These are phyloP conservation scores for Saccharomycopsis crataegensis DNA, from an alignment of 1,139 yeast genomes.

Conservation along the genomic window DNA sequence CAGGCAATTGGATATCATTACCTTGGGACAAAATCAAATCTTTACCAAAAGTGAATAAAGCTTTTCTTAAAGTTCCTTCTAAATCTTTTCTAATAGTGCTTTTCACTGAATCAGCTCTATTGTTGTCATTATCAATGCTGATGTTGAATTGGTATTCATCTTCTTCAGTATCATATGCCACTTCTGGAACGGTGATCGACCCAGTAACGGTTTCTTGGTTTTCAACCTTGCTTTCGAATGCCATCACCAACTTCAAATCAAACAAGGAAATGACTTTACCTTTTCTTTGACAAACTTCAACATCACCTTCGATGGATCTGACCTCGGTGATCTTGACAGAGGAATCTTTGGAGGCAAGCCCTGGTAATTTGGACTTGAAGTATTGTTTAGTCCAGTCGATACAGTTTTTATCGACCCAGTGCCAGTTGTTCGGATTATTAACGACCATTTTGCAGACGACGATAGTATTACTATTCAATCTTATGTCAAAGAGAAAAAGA, in stretches of 20 bases:
- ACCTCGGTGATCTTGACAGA: slow-evolving; percentile 38
- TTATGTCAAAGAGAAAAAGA: neutral
- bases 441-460: slow-evolving; percentile 43
- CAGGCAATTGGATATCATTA: slow-evolving; percentile 76
- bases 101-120: slow-evolving; percentile 42
- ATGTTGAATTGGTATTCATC: slow-evolving; percentile 83
- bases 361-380: slow-evolving; percentile 44
- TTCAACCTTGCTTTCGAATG: slow-evolving; percentile 44
- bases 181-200: slow-evolving; percentile 76
- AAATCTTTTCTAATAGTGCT: slow-evolving; percentile 52
- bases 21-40: slow-evolving; percentile 75
- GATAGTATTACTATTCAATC: neutral
- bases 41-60: slow-evolving; percentile 59
- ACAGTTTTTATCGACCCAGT: slow-evolving; percentile 99
- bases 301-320: slow-evolving; percentile 84
- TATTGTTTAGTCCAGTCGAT: slow-evolving; percentile 81
- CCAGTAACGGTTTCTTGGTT: slow-evolving; percentile 42
- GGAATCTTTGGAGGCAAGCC: slow-evolving; percentile 34
- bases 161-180: slow-evolving; percentile 85
- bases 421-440: slow-evolving; percentile 81
- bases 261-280: slow-evolving; percentile 92
- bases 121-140: slow-evolving; percentile 53
- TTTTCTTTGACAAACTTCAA: slow-evolving; percentile 92
- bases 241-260: slow-evolving; percentile 64
- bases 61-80: slow-evolving; percentile 60